Base-by-base conservation (phyloP, 1,139 yeast genomes). In the Lodderomyces metapsilosis region DNA sequence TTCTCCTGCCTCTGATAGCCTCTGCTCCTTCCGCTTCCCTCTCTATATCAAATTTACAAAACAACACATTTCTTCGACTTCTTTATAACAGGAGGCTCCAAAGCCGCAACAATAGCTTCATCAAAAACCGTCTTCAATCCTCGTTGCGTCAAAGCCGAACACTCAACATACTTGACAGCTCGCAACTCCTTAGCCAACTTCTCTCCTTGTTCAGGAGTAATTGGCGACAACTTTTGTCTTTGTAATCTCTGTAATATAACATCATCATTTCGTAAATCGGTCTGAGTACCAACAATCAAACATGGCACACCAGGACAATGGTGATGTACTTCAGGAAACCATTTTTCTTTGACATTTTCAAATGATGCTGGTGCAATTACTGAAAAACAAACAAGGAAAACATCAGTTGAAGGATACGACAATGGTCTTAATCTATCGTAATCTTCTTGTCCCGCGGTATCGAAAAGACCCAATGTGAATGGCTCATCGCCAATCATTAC, bases 401-500 rank as follows among this genome's bases (percentile, higher is more conserved):
- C 96, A 63, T 91, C 98, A 12, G 98, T 92, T 43, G 94, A 92
- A 17, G 98, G 98, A 65, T 92, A 92, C 45, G 95, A 85, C 56
- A 92, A 78, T 9, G 98, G 98, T 69, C 98, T 87, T 61, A 92
- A 74, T 62, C 98, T 80, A 68, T 92, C 98, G 65, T 92, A 92
- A 73, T 92, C 98, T 76, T 91, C 98, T 73, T 92, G 98, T 36
- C 98, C 98, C 16, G 98, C 98, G 36, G 98, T 92, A 71, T 92
- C 98, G 61, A 91, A 92, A 49, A 92, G 74, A 12, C 98, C 98
- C 57, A 92, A 79, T 17, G 97, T 92, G 66, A 88, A 91, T 36
- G 98, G 98, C 67, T 91, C 98, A 62, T 91, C 98, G 40, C 97
- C 98, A 62, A 92, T 92, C 88, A 92, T 91, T 43, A 92, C 98